Evolutionary conservation across 108 stramenopile genomes (phyloP).

Genomic region (Cyclotella cryptica): DNA sequence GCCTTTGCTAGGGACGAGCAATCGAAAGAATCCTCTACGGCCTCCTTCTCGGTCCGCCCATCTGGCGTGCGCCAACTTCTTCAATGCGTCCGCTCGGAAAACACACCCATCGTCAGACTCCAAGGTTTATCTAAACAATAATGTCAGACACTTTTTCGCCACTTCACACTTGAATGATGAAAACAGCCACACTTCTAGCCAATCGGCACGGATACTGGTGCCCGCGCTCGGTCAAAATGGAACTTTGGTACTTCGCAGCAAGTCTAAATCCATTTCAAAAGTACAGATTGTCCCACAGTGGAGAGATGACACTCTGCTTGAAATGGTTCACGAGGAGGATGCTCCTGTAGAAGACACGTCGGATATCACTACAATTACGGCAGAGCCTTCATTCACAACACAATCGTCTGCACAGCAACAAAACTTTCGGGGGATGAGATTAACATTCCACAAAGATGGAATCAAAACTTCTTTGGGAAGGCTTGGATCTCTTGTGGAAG

Average conservation of each 20-base stretch:
- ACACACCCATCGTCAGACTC: too few relatives aligned
- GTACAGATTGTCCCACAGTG: constrained; percentile 42
- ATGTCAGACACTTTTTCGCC: neutral
- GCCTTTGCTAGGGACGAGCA: too few relatives aligned
- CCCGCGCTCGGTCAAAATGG: constrained; percentile 45
- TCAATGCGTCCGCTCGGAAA: too few relatives aligned
- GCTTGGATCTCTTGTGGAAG: constrained; percentile 29
- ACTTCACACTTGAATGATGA: neutral
- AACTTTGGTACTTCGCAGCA: constrained; percentile 35
- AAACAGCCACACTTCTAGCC: neutral
- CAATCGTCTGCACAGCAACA: neutral
- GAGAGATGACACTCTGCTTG: constrained; percentile 43
- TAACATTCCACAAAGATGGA: constrained; percentile 28
- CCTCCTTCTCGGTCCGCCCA: too few relatives aligned
- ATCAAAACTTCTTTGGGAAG: constrained; percentile 37
- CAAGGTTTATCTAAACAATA: neutral
- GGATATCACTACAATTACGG: neutral
- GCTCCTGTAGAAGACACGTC: neutral
- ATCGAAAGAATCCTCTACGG: too few relatives aligned
- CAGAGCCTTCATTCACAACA: neutral
- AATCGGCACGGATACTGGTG: constrained; percentile 11
- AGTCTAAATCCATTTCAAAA: constrained; percentile 12
- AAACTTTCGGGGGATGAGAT: constrained; percentile 18
- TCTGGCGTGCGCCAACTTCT: too few relatives aligned
- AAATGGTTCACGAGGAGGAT: constrained; percentile 23